Base-by-base conservation (phyloP, 345 rosid genomes). In the Diplotaxis tenuifolia region DNA sequence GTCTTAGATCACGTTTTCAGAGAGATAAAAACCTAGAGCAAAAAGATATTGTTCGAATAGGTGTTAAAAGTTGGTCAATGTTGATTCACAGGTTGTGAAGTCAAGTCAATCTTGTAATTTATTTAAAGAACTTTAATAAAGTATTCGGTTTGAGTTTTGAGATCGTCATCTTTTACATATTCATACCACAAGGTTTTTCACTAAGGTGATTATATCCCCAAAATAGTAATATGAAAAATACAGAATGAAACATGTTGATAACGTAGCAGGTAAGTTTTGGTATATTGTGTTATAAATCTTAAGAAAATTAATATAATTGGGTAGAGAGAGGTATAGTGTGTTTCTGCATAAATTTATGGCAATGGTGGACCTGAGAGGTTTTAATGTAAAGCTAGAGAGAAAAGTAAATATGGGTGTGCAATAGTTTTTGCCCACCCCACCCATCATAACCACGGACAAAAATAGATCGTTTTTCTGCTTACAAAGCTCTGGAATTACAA, bases 301-400 rank as follows among this genome's bases (percentile, higher is more conserved):
- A 14, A 67, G 72, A 60, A 67, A 25, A 19, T n/a, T n/a, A n/a
- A n/a, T 50, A 67, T 16, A 66, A 66, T 23, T 34, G 62, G 62
- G 62, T 60, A 74, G 20, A 53, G 36, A 63, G 56, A 42, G 16
- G 12, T 54, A 53, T 38, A 3, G 70, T 68, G 65, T 67, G 62
- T 36, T 52, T 67, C 18, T 68, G 70, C 63, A 70, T 56, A 62
- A 62, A 70, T 69, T 69, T 40, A 62, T 42, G 70, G 29, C 71
- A 76, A 36, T 42, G 53, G 70, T 76, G 67, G 80, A 70, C 75
- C 69, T 66, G 19, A n/a, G 66, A 40, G 49, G 47, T 71, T 50
- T 47, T 29, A 53, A 47, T 29, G 64, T 60, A 58, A 4, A 40
- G 59, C 75, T 31, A 21, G 4, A 71, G 68, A 65, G 72, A 71